Evolutionary conservation across 306 rosid genomes (phyloP), one percentile per base, ranked within the genome.

Genomic region (Cotoneaster glaucophyllus): DNA sequence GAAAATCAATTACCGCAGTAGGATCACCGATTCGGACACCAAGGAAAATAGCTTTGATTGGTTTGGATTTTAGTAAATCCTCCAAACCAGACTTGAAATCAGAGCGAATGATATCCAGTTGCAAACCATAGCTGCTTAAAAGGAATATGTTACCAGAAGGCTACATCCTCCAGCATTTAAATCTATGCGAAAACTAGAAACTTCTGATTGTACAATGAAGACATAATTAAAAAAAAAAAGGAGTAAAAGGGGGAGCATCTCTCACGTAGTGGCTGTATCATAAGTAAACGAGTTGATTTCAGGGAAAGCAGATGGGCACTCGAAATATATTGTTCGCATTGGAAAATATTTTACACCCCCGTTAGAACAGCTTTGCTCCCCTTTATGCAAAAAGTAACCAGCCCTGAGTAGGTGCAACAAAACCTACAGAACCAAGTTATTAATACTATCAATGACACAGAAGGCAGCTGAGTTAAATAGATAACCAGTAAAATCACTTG

Each of bases 21-120:
- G 98, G 98, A 83, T 95, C 97, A 69, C 97, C 98, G 32, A 92
- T 92, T 70, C 97, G 96, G 67, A 92, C 98, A 70, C 98, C 98
- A 64, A 95, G 97, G 79, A 95, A 92, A 86, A 92, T 92, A 72
- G 96, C 98, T 83, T 93, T 85, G 67, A 95, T 82, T 44, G 97
- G 98, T 61, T 84, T 90, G 39, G 82, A 74, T 71, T 90, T 92
- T 29, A 95, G 82, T 84, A 95, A 85, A 80, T 86, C 84, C 90
- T 95, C 97, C 91, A 95, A 84, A 77, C 97, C 97, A 80, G 97
- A 90, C 85, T 92, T 95, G 82, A 95, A 92, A 85, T 95, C 97
- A 63, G 78, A 67, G 84, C 87, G 70, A 77, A 95, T 90, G 81
- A 85, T 90, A 79, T 95, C 98, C 85, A 95, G 71, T 86, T 87